These are phyloP conservation scores for Periconia sp. DNA, from an alignment of 2,329 filamentous ascomycete genomes.

Conservation along the genomic window DNA sequence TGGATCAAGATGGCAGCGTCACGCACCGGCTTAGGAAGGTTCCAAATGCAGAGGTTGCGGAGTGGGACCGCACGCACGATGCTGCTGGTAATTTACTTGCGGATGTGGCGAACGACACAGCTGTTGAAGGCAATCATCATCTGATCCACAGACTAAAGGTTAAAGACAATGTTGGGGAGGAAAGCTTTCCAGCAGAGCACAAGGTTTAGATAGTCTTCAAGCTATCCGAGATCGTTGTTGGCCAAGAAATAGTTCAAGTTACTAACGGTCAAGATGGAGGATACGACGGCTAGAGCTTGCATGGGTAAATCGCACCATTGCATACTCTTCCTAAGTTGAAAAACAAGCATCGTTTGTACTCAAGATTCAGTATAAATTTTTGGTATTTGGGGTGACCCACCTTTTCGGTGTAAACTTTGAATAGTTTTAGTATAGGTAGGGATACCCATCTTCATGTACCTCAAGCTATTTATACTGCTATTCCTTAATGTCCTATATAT, in stretches of 20 bases:
- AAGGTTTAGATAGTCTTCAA: neutral
- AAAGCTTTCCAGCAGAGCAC: neutral
- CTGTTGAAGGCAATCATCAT: constrained; percentile 6
- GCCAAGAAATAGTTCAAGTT: neutral
- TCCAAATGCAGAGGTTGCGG: constrained; percentile 23
- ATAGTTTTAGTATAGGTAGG: too few species aligned
- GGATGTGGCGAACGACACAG: constrained; percentile 1
- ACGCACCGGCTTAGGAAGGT: constrained; percentile 28
- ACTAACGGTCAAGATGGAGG: too few species aligned
- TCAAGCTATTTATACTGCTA: too few species aligned
- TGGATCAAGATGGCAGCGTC: constrained; percentile 29
- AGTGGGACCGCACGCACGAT: constrained; percentile 36
- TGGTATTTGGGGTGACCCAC: too few species aligned
- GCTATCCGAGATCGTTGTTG: neutral
- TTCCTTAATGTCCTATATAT: too few species aligned
- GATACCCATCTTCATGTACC: too few species aligned
- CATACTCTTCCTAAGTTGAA: too few species aligned
- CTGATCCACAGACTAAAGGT: constrained; percentile 17
- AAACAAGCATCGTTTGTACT: too few species aligned
- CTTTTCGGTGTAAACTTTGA: too few species aligned
- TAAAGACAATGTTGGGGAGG: neutral
- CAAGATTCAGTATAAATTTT: too few species aligned
- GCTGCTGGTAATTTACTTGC: constrained; percentile 24
- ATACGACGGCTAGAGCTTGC: too few species aligned
- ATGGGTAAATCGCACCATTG: too few species aligned